Percentiles rank a stretch among this genome's conserved stretches.
These are phyloP conservation scores for Tetramitus jugosus DNA, from an alignment of 208 protist species.

Conservation along the genomic window DNA sequence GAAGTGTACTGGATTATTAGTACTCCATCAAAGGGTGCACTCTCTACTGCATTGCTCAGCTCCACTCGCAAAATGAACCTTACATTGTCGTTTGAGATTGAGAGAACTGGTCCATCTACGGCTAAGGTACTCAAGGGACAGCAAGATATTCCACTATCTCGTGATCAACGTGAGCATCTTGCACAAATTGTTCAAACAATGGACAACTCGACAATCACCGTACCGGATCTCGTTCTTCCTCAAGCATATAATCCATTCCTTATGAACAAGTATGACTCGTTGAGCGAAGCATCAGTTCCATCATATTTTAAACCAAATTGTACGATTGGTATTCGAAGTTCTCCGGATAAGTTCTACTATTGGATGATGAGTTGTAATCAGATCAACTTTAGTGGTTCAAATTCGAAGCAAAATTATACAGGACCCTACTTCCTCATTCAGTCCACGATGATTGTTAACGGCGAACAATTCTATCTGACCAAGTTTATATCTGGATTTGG, in stretches of 20 bases:
- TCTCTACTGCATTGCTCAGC: not conserved
- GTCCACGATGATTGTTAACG: not conserved
- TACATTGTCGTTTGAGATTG: not conserved
- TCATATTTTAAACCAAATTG: not conserved
- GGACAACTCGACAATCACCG: not conserved
- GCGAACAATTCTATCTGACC: not conserved
- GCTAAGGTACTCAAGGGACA: not conserved
- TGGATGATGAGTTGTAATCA: not conserved
- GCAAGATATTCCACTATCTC: not conserved
- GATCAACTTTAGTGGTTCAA: not conserved
- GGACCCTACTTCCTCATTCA: slow-evolving; percentile 13
- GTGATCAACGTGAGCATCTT: not conserved
- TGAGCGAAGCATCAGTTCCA: not conserved
- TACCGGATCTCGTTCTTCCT: not conserved
- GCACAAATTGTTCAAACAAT: not conserved
- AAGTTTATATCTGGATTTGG: not conserved
- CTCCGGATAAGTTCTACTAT: not conserved
- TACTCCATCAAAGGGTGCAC: not conserved
- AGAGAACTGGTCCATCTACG: not conserved
- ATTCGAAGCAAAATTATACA: not conserved
- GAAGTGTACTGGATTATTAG: not conserved
- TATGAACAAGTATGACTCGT: not conserved
- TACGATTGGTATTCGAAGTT: not conserved
- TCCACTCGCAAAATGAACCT: not conserved
- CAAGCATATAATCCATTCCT: slow-evolving; percentile 4